A percentile compares a stretch with the other conserved stretches of the same genome.
Conservation (phyloP, 2,329 filamentous ascomycete genomes). For the Podosphaera fusca region DNA sequence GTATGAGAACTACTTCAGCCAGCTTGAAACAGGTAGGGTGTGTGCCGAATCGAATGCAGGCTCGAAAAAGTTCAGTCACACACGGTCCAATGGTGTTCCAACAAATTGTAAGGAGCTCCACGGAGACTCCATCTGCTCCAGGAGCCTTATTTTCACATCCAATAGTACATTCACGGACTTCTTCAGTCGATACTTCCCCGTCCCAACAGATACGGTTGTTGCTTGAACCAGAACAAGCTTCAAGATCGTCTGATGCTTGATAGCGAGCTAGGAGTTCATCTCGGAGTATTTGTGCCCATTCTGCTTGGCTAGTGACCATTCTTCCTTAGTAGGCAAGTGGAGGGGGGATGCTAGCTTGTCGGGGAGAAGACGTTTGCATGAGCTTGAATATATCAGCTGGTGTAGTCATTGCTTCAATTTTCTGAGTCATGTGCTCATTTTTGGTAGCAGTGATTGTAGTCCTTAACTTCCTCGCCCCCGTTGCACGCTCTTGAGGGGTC, state of each 20-base stretch:
- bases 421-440: neutral
- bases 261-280: neutral
- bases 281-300: neutral
- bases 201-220: neutral
- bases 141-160: neutral
- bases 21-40: neutral
- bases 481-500: too few species aligned
- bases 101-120: too few species aligned
- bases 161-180: neutral
- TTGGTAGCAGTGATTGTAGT: neutral
- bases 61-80: neutral
- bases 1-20: neutral
- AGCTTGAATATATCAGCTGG: neutral
- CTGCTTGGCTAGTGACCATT: neutral
- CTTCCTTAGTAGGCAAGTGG: neutral
- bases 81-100: neutral
- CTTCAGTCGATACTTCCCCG: neutral
- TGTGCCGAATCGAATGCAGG: neutral
- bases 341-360: neutral
- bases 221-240: neutral
- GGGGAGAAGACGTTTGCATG: neutral
- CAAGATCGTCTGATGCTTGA: neutral
- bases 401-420: neutral
- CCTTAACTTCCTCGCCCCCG: too few species aligned
- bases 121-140: neutral